Evolutionary conservation across 495 filamentous ascomycete species (phyloP), one percentile per base, ranked within the genome.

Genomic region (Neurospora discreta): DNA sequence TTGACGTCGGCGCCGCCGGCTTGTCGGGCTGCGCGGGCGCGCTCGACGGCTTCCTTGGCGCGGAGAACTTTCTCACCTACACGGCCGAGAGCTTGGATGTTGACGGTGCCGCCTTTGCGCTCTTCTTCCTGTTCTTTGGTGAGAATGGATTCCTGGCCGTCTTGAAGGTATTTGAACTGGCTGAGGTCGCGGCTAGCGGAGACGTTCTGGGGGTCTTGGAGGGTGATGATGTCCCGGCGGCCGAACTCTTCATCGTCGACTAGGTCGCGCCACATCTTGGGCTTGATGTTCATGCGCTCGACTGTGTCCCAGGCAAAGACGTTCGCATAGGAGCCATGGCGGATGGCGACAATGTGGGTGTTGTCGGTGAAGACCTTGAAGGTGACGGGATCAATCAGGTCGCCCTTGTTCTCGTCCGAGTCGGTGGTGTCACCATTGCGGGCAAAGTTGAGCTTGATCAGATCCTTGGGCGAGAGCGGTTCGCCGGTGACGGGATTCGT

Each of bases 281-380:
- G 89, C 84, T 98, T 99, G 81, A 98, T 90, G 82, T 99, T 99
- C 79, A 98, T 86, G 74, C 93, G 87, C 80, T 98, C 93, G 13
- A 98, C 87, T 3, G 95, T 99, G 78, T 98, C 95, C 88, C 90
- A 97, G 11, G 94, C 89, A 78, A 97, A 99, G 8, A 97, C 96
- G 82, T 98, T 98, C 41, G 93, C 93, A 43, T 93, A 92, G 44
- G 77, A 87, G 20, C 84, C 86, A 75, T 92, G 93, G 68, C 90
- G 85, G 72, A 99, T 83, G 39, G 94, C 94, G 60, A 98, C 92
- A 60, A 99, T 91, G 79, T 99, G 95, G 10, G 96, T 97, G 79
- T 98, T 98, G 78, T 99, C 94, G 43, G 95, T 99, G 75, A 99
- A 90, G 13, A 95, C 90, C 82, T 99, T 99, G 85, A 91, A 98